phyloP scores from a whole-genome alignment of 257 asterid species.

The Solanum piurae region DNA sequence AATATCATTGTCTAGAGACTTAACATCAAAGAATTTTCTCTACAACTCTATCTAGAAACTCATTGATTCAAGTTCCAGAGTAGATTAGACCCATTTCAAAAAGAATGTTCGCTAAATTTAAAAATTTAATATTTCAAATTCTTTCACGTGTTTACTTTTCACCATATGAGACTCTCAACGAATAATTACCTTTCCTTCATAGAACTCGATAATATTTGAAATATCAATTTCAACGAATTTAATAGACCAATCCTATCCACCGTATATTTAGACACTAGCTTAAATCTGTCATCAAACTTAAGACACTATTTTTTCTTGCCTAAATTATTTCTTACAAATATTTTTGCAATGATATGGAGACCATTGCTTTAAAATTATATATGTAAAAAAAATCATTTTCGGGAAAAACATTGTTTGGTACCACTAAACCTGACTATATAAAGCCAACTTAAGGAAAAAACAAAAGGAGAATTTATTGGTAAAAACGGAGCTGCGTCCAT shows the following conservation, averaged over 20 bases:
- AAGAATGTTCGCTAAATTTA: neutral
- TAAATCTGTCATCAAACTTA: neutral
- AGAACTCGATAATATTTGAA: no score
- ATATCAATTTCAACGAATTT: no score
- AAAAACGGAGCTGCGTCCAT: neutral
- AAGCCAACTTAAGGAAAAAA: neutral
- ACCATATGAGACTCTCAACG: neutral
- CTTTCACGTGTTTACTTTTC: no score
- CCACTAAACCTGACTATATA: neutral
- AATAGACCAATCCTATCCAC: no score
- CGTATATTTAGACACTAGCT: neutral
- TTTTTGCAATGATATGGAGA: neutral
- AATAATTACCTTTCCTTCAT: no score
- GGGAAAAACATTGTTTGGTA: neutral
- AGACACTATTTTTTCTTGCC: neutral
- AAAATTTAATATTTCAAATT: no score
- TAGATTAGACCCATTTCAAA: fast-evolving
- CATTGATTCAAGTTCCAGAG: fast-evolving
- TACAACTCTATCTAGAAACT: no score
- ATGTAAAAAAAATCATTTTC: neutral
- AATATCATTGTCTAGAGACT: neutral
- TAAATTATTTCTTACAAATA: no score
- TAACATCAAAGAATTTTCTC: no score
- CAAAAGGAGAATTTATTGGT: neutral
- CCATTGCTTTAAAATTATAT: neutral